These are phyloP conservation scores for Yamadazyma conglobata DNA, from an alignment of 1,139 yeast species.

Conservation along the genomic window DNA sequence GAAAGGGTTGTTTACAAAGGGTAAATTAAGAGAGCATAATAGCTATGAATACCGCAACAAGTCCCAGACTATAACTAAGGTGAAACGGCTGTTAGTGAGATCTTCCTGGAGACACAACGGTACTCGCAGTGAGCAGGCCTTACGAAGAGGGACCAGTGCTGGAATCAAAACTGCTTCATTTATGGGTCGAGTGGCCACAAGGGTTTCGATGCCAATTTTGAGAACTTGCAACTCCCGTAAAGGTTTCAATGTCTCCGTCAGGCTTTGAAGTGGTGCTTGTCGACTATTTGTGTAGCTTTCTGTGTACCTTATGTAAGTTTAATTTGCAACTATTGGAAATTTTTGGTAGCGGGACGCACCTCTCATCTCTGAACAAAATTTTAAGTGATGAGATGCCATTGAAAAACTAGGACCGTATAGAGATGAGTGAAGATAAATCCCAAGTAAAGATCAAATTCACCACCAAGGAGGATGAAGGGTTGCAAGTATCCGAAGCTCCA, in stretches of 20 bases:
- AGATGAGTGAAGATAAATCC: constrained; percentile 28
- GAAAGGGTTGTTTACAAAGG: constrained; percentile 24
- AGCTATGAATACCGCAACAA: constrained; percentile 22
- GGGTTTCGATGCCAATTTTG: constrained; percentile 22
- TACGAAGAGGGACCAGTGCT: constrained; percentile 21
- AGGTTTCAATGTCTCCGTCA: constrained; percentile 17
- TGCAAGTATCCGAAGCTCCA: constrained; percentile 79
- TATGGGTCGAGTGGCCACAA: constrained; percentile 21
- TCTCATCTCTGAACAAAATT: too few species aligned
- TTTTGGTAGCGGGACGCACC: too few species aligned
- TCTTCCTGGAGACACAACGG: constrained; percentile 18
- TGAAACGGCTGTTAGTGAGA: constrained; percentile 23
- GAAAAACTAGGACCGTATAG: too few species aligned
- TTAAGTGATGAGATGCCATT: too few species aligned
- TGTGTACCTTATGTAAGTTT: neutral
- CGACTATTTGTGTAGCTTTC: neutral
- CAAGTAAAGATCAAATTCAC: constrained; percentile 75
- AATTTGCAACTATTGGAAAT: too few species aligned
- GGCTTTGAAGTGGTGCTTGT: constrained; percentile 10
- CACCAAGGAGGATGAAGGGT: constrained; percentile 71
- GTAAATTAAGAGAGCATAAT: constrained; percentile 29
- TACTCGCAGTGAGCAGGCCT: constrained; percentile 14
- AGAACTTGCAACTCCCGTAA: constrained; percentile 12
- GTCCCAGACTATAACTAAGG: constrained; percentile 22
- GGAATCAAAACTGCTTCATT: constrained; percentile 24